These are phyloP conservation scores for Crinitomyces ghanaensis DNA, from an alignment of 805 yeast genomes.

Conservation along the genomic window DNA sequence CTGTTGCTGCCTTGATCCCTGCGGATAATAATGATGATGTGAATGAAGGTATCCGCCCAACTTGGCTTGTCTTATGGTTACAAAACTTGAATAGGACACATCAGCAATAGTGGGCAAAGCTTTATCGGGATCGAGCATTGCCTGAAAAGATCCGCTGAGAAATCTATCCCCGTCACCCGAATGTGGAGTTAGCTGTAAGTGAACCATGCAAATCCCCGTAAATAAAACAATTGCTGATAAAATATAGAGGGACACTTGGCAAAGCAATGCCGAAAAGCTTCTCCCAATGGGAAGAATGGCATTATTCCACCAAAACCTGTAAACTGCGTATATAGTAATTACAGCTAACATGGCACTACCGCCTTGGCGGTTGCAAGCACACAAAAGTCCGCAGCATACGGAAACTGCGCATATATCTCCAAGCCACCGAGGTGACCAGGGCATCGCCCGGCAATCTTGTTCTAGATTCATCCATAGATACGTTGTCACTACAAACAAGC, in stretches of 20 bases:
- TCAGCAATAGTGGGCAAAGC: slow-evolving; percentile 29
- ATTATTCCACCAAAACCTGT: too few relatives aligned
- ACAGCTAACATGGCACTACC: too few relatives aligned
- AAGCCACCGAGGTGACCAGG: too few relatives aligned
- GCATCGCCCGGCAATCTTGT: too few relatives aligned
- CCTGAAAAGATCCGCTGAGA: slow-evolving; percentile 45
- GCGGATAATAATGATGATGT: slow-evolving; percentile 39
- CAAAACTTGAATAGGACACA: slow-evolving; percentile 50
- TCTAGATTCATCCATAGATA: too few relatives aligned
- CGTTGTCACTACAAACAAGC: too few relatives aligned
- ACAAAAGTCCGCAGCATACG: too few relatives aligned
- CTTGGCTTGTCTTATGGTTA: slow-evolving; percentile 50
- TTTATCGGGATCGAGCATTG: slow-evolving; percentile 23
- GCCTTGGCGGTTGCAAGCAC: too few relatives aligned
- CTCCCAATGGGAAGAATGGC: too few relatives aligned
- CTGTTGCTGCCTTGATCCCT: slow-evolving; percentile 53
- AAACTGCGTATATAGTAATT: too few relatives aligned
- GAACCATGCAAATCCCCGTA: slow-evolving; percentile 35
- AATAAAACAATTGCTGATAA: slow-evolving; percentile 41
- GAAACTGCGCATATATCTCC: too few relatives aligned
- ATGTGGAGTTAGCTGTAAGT: slow-evolving; percentile 26
- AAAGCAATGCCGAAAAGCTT: too few relatives aligned
- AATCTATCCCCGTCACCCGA: slow-evolving; percentile 20
- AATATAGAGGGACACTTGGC: slow-evolving; percentile 29
- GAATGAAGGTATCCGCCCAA: slow-evolving; percentile 63